Conservation (phyloP, 805 yeast genomes). For the Tetrapisispora namnaoensis region DNA sequence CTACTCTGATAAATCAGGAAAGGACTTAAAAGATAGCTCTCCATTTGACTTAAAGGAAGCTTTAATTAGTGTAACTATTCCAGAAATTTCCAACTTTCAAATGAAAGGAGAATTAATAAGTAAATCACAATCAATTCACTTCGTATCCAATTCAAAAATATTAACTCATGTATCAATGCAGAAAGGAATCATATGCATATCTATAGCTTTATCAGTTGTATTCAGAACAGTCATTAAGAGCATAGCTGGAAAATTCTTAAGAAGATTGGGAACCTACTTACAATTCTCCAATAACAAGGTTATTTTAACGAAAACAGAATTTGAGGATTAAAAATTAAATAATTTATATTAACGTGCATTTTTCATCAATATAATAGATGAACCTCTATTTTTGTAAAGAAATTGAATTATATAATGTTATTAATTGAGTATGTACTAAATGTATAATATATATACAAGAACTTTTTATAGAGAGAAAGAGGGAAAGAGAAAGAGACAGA, state of each 20-base stretch:
- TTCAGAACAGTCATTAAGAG: background rate
- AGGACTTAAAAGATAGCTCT: conserved; percentile 29
- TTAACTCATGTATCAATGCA: background rate
- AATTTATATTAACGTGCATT: background rate
- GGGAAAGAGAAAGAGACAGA: too few species aligned
- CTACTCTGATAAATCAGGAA: conserved; percentile 31
- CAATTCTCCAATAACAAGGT: background rate
- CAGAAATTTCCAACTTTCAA: conserved; percentile 15
- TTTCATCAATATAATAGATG: background rate
- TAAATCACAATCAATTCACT: conserved; percentile 28
- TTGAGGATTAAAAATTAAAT: background rate
- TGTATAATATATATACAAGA: too few species aligned
- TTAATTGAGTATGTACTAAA: background rate
- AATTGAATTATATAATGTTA: too few species aligned
- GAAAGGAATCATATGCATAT: background rate
- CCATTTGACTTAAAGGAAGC: conserved; percentile 30
- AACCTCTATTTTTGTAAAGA: too few species aligned
- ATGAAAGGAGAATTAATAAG: background rate
- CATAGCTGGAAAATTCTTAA: background rate
- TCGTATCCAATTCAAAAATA: background rate
- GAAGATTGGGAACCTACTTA: background rate
- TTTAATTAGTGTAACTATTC: background rate
- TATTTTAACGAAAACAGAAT: background rate
- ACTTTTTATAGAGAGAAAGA: too few species aligned
- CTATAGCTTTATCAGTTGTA: background rate